phyloP scores from a whole-genome alignment of 1,284 basidiomycete species.

The Rhizopogon parksii region DNA sequence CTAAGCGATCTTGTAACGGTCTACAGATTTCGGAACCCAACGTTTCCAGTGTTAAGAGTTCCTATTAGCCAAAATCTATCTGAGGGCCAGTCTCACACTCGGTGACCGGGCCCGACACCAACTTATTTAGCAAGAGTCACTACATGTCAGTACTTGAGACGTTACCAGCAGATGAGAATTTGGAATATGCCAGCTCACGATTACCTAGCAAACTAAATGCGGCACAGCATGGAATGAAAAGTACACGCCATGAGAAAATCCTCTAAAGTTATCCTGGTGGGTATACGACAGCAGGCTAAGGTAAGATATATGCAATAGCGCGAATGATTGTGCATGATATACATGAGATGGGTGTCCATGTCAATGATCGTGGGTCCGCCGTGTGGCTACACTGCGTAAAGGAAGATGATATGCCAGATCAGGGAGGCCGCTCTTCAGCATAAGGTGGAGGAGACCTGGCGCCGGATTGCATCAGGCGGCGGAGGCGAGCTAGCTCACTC shows the following conservation, averaged over 20 bases:
- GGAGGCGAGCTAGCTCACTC: conserved; percentile 55
- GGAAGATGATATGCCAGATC: conserved; percentile 11
- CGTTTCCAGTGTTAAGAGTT: no score
- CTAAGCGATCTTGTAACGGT: no score
- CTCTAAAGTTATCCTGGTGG: conserved; percentile 14
- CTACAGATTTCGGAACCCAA: no score
- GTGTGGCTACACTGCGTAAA: background rate
- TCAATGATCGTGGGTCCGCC: conserved; percentile 1
- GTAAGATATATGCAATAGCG: conserved; percentile 12
- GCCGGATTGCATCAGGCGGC: conserved; percentile 58
- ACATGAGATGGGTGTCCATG: conserved; percentile 27
- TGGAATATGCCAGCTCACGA: no score
- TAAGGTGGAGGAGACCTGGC: conserved; percentile 21
- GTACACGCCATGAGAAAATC: conserved; percentile 8
- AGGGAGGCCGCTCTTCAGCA: conserved; percentile 8
- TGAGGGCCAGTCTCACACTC: background rate
- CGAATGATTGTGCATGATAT: conserved; percentile 24
- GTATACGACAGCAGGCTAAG: conserved; percentile 22
- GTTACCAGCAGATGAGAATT: no score
- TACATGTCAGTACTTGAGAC: no score
- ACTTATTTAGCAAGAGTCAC: no score
- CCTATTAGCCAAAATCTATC: conserved; percentile 11
- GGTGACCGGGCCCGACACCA: no score
- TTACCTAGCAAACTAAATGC: background rate
- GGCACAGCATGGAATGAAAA: background rate